These are phyloP conservation scores for Hirschioporus abietinus DNA, from an alignment of 768 basidiomycete genomes.

Conservation along the genomic window DNA sequence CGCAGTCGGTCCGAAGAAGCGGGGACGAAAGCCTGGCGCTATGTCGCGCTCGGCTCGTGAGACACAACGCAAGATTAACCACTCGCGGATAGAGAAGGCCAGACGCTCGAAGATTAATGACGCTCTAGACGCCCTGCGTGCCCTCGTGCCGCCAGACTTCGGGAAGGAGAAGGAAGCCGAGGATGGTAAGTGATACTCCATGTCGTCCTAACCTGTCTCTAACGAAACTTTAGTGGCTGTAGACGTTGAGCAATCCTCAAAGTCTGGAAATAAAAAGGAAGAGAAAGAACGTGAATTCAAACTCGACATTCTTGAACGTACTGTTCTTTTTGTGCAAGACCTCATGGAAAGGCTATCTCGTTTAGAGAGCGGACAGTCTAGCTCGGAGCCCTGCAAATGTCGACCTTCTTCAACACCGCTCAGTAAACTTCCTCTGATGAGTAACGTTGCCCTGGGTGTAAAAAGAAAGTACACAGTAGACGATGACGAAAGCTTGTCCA, in stretches of 20 bases:
- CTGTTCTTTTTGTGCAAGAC: conserved; percentile 73
- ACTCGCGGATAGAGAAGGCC: conserved; percentile 92
- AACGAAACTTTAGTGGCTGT: background rate
- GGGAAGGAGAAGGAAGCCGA: conserved; percentile 31
- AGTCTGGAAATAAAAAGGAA: conserved; percentile 39
- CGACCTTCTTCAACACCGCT: background rate
- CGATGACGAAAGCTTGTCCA: conserved; percentile 8
- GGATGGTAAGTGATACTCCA: conserved; percentile 16
- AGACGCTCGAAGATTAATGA: conserved; percentile 95
- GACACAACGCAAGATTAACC: conserved; percentile 86
- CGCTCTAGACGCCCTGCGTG: conserved; percentile 69
- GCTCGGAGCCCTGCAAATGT: background rate
- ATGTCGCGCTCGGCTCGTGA: conserved; percentile 77
- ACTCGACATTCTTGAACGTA: conserved; percentile 81
- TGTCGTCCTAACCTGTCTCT: background rate
- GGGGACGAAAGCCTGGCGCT: conserved; percentile 66
- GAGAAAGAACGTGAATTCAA: conserved; percentile 86
- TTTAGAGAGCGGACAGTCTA: conserved; percentile 27
- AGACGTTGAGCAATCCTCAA: conserved; percentile 9
- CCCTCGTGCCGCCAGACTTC: conserved; percentile 66
- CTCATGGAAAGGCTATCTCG: conserved; percentile 49
- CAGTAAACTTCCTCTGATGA: background rate
- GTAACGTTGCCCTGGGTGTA: background rate
- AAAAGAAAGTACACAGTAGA: conserved; percentile 16
- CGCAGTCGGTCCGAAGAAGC: conserved; percentile 41